Evolutionary conservation across 2,329 filamentous ascomycete genomes (phyloP), one percentile per base, ranked within the genome.

Genomic region (Aspergillus phoenicis): DNA sequence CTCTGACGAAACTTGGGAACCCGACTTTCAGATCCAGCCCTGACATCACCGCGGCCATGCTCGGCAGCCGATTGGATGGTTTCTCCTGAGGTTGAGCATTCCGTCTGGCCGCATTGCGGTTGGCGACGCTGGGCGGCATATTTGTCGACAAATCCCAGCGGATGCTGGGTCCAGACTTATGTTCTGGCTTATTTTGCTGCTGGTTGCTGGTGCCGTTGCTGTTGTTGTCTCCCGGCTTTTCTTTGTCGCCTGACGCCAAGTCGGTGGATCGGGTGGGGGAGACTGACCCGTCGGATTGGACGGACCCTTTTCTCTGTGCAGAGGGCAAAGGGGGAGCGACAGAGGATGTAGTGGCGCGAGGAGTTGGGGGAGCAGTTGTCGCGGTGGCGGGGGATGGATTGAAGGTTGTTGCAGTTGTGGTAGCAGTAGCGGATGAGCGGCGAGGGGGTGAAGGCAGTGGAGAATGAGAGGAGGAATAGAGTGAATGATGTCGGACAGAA

Each of bases 1-100:
- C 75, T 49, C 77, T 72, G 49, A 70, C 64, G 58, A 74, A 75
- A 61, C 72, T 73, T 62, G 70, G 71, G 4, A 78, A 64, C 5
- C 72, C 68, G 53, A 74, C 67, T 22, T 69, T 68, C 33, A 77
- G 66, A 57, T 80, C 77, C 52, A 72, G 67, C 6, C 78, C 78
- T 17, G 76, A 76, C 74, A 80, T 78, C 51, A 79, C 74, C 22
- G 77, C 74, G 5, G 81, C 81, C 80, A 84, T 81, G 30, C 65
- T 62, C 17, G 71, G 68, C 13, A 71, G 64, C 70, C 65, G 49
- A 51, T 59, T 65, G 43, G 63, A 70, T 53, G 66, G 62, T 57
- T 70, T 72, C 66, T 77, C 76, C 69, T 78, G 63, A 36, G 56
- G 26, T 74, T 67, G 81, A 76, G 39, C 80, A 72, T 69, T 79